phyloP scores from a whole-genome alignment of 192 early-diverging fungal genomes.

The Rhizophagus prolifer region DNA sequence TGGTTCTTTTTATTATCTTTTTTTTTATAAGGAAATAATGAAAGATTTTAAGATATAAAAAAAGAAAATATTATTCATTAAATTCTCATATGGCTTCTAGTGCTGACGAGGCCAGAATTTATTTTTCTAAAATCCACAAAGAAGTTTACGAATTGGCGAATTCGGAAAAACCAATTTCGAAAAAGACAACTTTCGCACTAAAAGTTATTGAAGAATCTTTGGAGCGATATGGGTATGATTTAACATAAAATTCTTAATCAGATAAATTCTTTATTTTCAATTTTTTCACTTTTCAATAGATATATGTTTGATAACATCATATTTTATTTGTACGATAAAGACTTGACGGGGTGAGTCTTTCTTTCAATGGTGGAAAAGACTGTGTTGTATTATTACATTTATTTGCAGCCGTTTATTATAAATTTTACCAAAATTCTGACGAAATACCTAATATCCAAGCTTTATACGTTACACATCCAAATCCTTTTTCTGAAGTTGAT shows the following conservation, averaged over 20 bases:
- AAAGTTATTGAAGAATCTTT: constrained; percentile 57
- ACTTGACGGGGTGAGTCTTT: constrained; percentile 63
- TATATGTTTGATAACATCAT: background rate
- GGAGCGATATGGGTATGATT: constrained; percentile 54
- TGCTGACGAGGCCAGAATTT: background rate
- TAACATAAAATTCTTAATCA: background rate
- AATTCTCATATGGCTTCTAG: no score
- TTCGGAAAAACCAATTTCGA: constrained; percentile 37
- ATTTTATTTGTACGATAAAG: constrained; percentile 39
- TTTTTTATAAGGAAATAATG: no score
- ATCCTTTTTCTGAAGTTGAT: constrained; percentile 86
- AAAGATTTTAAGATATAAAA: no score
- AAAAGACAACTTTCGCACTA: constrained; percentile 45
- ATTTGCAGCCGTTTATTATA: constrained; percentile 64
- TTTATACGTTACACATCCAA: constrained; percentile 75
- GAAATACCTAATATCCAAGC: constrained; percentile 49
- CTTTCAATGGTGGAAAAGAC: constrained; percentile 98
- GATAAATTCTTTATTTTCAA: background rate
- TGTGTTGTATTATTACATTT: constrained; percentile 91
- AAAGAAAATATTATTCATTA: no score
- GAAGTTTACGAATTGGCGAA: constrained; percentile 40
- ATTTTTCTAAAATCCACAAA: constrained; percentile 37
- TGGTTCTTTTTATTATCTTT: no score
- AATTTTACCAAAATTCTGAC: constrained; percentile 24
- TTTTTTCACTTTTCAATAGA: constrained; percentile 7